Conservation (phyloP, 2,329 filamentous ascomycete genomes). For the Colletotrichum karsti region DNA sequence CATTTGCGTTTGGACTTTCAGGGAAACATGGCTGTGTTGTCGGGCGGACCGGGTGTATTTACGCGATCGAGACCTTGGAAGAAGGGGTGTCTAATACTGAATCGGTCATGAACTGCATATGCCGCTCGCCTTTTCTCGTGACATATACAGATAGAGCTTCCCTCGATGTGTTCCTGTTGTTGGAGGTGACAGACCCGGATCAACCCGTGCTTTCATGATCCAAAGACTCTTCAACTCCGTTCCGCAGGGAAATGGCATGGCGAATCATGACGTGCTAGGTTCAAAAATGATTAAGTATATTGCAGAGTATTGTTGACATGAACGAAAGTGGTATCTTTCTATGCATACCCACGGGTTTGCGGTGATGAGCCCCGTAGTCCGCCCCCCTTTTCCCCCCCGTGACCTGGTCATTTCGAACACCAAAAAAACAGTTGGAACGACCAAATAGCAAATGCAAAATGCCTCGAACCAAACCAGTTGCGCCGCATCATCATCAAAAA, state of each 20-base stretch:
- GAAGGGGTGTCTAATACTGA: not conserved
- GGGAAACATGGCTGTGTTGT: too few relatives aligned
- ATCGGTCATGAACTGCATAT: not conserved
- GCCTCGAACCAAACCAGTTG: not conserved
- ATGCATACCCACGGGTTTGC: not conserved
- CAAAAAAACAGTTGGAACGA: not conserved
- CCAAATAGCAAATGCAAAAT: not conserved
- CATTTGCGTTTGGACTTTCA: too few relatives aligned
- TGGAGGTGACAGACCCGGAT: too few relatives aligned
- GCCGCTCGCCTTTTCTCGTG: not conserved
- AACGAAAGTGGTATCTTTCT: constrained; percentile 21
- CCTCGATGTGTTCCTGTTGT: too few relatives aligned
- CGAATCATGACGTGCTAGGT: too few relatives aligned
- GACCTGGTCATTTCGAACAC: not conserved
- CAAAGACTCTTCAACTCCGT: too few relatives aligned
- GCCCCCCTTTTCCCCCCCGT: too few relatives aligned
- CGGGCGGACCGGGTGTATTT: not conserved
- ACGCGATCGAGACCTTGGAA: not conserved
- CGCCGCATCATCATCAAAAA: not conserved
- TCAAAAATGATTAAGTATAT: too few relatives aligned
- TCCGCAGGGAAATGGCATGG: too few relatives aligned
- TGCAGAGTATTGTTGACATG: not conserved
- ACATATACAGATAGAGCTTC: too few relatives aligned
- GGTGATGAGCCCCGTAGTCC: not conserved
- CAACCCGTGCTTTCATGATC: too few relatives aligned